Evolutionary conservation across 176 grass and related monocot species (phyloP), one percentile per base, ranked within the genome.

Genomic region (Urochloa ruziziensis): DNA sequence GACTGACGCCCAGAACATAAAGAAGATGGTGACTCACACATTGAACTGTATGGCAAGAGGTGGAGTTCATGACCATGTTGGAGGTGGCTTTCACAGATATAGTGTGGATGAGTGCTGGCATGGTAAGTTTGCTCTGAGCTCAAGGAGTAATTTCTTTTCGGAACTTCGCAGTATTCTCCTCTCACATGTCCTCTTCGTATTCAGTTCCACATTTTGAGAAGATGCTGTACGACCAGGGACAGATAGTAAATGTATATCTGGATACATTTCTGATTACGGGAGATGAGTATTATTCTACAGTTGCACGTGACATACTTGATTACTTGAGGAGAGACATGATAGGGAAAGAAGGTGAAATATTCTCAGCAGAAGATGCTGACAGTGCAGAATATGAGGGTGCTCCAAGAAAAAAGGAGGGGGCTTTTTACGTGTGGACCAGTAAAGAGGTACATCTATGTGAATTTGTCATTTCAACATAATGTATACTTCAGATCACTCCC

Each of bases 151-250:
- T 60, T 25, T 72, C 7, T 33, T 81, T 54, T 56, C n/a, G 34
- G 19, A 8, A 70, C 12, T 86, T 86, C 5, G 21, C 12, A 44
- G 30, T 56, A 77, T 35, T 70, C 28, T 81, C 48, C 25, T 82
- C 77, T 64, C 58, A 79, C 39, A 32, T 77, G 1, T 62, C 32
- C 39, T 75, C 66, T 85, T 18, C 58, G 24, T 76, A 32, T 86
- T 77, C 92, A 98, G 96, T 98, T 82, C 96, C 96, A 39, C 96
- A 98, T 86, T 98, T 98, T 84, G 96, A 98, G 83, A 95, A 98
- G 86, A 98, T 98, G 96, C 47, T 98, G 73, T 98, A 98, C 15
- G 96, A 98, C 79, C 96, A 98, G 80, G 92, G 92, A 57, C 96
- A 98, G 73, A 84, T 98, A 70, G 84, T 91, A 39, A 95, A 98